Percentiles rank a stretch among this genome's conserved stretches.
phyloP scores from a whole-genome alignment of 1,284 basidiomycete genomes.

The Ceratobasidium theobromae region DNA sequence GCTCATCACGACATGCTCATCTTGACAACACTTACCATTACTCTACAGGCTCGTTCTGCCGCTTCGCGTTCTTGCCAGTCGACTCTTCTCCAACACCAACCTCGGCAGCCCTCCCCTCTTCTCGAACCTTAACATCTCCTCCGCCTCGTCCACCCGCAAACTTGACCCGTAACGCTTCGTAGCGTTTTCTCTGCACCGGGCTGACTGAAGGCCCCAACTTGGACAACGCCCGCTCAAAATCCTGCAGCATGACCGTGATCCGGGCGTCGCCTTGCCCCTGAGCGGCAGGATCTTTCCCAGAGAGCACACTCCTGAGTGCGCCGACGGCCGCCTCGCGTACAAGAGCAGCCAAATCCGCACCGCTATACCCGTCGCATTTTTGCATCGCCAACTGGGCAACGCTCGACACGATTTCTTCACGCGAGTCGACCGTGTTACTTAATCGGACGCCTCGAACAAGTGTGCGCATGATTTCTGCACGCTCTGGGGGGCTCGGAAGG shows the following conservation, averaged over 20 bases:
- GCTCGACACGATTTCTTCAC: slow-evolving; percentile 53
- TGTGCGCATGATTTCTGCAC: slow-evolving; percentile 83
- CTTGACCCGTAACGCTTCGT: slow-evolving; percentile 75
- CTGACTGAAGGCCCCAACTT: slow-evolving; percentile 91
- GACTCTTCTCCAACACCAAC: background rate
- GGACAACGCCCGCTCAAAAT: slow-evolving; percentile 75
- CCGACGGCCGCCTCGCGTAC: slow-evolving; percentile 88
- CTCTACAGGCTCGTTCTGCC: background rate
- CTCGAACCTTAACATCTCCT: slow-evolving; percentile 1
- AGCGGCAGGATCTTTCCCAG: background rate
- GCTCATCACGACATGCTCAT: background rate
- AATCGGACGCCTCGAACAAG: slow-evolving; percentile 70
- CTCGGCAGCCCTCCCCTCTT: background rate
- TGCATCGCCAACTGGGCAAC: slow-evolving; percentile 44
- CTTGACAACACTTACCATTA: background rate
- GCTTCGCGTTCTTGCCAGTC: background rate
- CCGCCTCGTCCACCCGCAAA: slow-evolving; percentile 60
- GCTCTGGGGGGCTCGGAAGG: slow-evolving; percentile 74
- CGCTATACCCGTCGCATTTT: slow-evolving; percentile 83
- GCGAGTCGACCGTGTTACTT: slow-evolving; percentile 42
- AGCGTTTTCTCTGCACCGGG: slow-evolving; percentile 74
- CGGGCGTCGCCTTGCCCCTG: slow-evolving; percentile 19
- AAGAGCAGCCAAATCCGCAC: slow-evolving; percentile 84
- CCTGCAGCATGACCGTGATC: slow-evolving; percentile 55
- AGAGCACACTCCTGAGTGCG: slow-evolving; percentile 54